Conservation (phyloP, 345 rosid species). For the Excoecaria cochinchinensis region DNA sequence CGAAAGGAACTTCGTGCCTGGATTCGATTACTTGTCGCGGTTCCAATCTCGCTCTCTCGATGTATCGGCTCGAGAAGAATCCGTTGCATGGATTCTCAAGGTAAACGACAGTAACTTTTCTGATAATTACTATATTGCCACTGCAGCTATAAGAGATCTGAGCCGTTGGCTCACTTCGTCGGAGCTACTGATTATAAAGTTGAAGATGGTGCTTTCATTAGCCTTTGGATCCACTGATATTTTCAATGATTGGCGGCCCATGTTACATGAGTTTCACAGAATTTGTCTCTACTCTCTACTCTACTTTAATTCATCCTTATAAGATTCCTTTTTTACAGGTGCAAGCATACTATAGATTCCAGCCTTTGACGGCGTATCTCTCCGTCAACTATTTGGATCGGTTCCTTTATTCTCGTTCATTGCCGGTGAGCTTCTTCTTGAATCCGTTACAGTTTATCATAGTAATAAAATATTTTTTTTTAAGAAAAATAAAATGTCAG, state of each 20-base stretch:
- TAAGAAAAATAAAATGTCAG: background rate
- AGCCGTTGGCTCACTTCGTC: background rate
- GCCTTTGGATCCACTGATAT: constrained; percentile 18
- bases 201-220: background rate
- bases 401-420: constrained; percentile 61
- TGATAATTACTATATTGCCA: constrained; percentile 26
- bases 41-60: constrained; percentile 71
- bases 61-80: constrained; percentile 78
- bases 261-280: background rate
- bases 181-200: background rate
- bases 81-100: constrained; percentile 98
- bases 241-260: background rate
- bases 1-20: constrained; percentile 83
- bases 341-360: constrained; percentile 66
- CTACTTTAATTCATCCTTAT: background rate
- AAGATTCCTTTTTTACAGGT: constrained; percentile 45
- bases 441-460: background rate
- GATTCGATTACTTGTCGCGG: constrained; percentile 71
- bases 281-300: background rate
- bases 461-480: background rate
- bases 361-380: constrained; percentile 91
- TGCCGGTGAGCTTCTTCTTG: constrained; percentile 58
- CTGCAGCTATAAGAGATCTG: constrained; percentile 10
- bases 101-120: constrained; percentile 22
- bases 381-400: constrained; percentile 96